Evolutionary conservation across 805 yeast genomes (phyloP).

Genomic region (Myxozyma lipomycoides): DNA sequence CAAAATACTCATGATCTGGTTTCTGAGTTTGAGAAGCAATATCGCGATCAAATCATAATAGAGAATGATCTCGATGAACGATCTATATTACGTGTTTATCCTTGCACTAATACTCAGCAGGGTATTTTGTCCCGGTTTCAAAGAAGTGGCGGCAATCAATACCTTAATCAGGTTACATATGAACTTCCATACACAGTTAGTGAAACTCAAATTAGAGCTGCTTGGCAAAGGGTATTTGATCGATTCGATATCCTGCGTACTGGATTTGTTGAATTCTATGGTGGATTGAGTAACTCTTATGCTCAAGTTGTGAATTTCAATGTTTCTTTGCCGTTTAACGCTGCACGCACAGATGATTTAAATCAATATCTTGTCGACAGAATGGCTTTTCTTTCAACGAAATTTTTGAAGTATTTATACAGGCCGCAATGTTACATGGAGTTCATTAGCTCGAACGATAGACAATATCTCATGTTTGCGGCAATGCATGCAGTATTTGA

Average conservation of each 20-base stretch:
- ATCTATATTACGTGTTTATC: slow-evolving; percentile 10
- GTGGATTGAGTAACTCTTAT: slow-evolving; percentile 10
- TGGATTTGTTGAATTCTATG: slow-evolving; percentile 19
- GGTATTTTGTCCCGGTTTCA: slow-evolving; percentile 22
- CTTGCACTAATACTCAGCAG: slow-evolving; percentile 27
- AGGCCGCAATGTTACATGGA: slow-evolving; percentile 21
- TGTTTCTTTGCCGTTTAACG: slow-evolving; percentile 3
- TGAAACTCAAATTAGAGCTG: background rate
- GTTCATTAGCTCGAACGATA: slow-evolving; percentile 2
- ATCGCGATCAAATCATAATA: background rate
- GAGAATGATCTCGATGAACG: background rate
- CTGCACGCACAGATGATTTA: slow-evolving; percentile 1
- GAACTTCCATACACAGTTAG: slow-evolving; percentile 16
- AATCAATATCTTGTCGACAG: background rate
- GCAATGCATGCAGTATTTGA: slow-evolving; percentile 30
- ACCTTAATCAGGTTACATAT: slow-evolving; percentile 18
- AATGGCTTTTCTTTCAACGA: background rate
- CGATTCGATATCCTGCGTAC: slow-evolving; percentile 25
- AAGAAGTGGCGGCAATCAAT: slow-evolving; percentile 12
- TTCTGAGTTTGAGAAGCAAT: background rate
- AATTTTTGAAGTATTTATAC: slow-evolving; percentile 6
- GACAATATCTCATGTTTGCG: slow-evolving; percentile 8
- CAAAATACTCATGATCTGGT: background rate
- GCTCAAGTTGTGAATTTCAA: slow-evolving; percentile 20
- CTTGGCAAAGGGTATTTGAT: slow-evolving; percentile 12